These are phyloP conservation scores for Amaranthus cruentus DNA, from an alignment of 148 eudicot genomes.

Conservation along the genomic window DNA sequence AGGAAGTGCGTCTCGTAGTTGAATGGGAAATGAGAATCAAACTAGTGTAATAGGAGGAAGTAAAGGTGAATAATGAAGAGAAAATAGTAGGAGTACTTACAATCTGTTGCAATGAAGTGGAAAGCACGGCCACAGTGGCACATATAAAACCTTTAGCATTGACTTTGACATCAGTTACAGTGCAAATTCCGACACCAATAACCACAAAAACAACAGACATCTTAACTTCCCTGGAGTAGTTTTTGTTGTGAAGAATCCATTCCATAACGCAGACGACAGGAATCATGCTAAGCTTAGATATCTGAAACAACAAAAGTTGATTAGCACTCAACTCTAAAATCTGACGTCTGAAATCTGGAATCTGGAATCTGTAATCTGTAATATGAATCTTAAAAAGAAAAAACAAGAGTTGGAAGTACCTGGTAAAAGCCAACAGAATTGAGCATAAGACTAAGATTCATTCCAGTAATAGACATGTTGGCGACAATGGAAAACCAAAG, in stretches of 20 bases:
- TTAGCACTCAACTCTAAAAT: neutral
- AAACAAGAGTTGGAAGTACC: constrained; percentile 27
- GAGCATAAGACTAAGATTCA: constrained; percentile 87
- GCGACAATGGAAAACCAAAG: constrained; percentile 85
- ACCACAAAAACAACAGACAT: constrained; percentile 72
- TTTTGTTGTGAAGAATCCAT: constrained; percentile 70
- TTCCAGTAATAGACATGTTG: constrained; percentile 77
- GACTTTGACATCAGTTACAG: constrained; percentile 75
- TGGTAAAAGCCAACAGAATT: constrained; percentile 94
- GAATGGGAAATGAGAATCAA: neutral
- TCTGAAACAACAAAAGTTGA: constrained; percentile 31
- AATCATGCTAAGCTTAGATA: constrained; percentile 81
- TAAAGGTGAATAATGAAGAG: neutral
- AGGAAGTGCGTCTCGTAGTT: neutral
- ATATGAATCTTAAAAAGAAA: too few relatives aligned
- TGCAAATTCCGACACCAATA: constrained; percentile 83
- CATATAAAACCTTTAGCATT: constrained; percentile 77
- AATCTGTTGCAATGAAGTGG: constrained; percentile 75
- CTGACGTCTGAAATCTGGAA: neutral
- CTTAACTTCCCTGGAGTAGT: constrained; percentile 67
- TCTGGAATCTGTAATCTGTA: neutral
- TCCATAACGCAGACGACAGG: constrained; percentile 83
- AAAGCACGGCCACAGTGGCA: constrained; percentile 63
- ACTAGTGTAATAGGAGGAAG: neutral
- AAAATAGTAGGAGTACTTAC: constrained; percentile 38